phyloP scores from a whole-genome alignment of 331 rosid species.

The Prunus yedoensis region DNA sequence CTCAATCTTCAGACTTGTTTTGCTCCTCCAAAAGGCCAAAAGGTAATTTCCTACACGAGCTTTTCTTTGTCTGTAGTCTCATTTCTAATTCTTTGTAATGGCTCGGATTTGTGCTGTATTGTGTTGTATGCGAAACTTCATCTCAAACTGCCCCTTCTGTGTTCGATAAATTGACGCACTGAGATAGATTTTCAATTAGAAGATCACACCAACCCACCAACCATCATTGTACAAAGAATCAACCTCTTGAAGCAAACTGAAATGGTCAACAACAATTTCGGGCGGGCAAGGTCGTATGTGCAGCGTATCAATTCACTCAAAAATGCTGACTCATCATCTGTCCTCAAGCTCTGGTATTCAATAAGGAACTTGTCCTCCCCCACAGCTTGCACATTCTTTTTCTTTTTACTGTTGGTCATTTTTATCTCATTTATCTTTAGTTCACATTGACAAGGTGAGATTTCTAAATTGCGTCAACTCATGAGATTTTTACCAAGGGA shows the following conservation, averaged over 20 bases:
- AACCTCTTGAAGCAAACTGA: conserved; percentile 54
- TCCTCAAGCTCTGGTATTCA: conserved; percentile 50
- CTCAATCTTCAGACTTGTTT: neutral
- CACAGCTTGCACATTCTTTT: neutral
- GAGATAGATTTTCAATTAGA: conserved; percentile 1
- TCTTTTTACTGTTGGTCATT: neutral
- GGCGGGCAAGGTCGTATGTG: conserved; percentile 62
- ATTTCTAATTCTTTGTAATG: neutral
- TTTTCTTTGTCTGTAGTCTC: neutral
- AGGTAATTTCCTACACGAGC: neutral
- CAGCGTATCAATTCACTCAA: conserved; percentile 41
- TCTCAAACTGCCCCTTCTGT: neutral
- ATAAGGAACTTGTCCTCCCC: conserved; percentile 42
- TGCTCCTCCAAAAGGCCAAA: neutral
- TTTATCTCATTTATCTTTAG: neutral
- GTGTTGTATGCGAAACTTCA: neutral
- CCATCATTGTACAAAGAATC: conserved; percentile 71
- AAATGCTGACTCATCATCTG: conserved; percentile 47
- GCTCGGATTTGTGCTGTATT: neutral
- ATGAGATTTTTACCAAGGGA: conserved; percentile 35
- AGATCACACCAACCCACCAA: conserved; percentile 78
- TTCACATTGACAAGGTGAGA: conserved; percentile 1
- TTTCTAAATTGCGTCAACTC: conserved; percentile 8
- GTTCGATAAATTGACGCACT: conserved; percentile 28
- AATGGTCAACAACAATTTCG: conserved; percentile 23